These are phyloP conservation scores for Ogataea paradorogensis DNA, from an alignment of 805 yeast genomes.

Conservation along the genomic window DNA sequence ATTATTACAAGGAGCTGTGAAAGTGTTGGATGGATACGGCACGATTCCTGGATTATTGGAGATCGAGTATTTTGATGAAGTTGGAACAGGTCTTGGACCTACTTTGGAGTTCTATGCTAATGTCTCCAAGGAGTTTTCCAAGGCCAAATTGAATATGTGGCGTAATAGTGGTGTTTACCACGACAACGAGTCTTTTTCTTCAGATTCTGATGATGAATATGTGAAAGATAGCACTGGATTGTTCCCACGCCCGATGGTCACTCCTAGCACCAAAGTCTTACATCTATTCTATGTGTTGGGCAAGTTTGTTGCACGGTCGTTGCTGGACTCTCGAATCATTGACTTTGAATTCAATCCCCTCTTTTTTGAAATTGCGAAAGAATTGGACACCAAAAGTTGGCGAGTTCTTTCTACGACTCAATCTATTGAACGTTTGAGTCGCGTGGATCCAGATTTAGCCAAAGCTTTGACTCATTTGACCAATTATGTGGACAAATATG, in stretches of 20 bases:
- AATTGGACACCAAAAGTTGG: slow-evolving; percentile 17
- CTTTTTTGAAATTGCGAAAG: slow-evolving; percentile 62
- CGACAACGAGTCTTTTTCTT: slow-evolving; percentile 1
- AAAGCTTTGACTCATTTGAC: slow-evolving; percentile 53
- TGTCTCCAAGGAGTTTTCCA: slow-evolving; percentile 72
- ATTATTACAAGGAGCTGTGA: slow-evolving; percentile 72
- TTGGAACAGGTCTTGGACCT: slow-evolving; percentile 96
- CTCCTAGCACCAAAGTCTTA: slow-evolving; percentile 36
- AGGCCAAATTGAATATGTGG: slow-evolving; percentile 65
- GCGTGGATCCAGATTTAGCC: slow-evolving; percentile 58
- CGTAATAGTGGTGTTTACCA: slow-evolving; percentile 37
- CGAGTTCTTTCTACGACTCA: slow-evolving; percentile 14
- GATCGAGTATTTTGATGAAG: slow-evolving; percentile 85
- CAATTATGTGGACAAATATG: slow-evolving; percentile 36
- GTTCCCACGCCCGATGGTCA: slow-evolving; percentile 63
- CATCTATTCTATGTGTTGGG: slow-evolving; percentile 69
- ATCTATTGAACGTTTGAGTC: slow-evolving; percentile 38
- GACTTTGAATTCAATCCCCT: slow-evolving; percentile 75
- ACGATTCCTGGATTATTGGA: slow-evolving; percentile 79
- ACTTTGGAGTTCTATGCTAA: slow-evolving; percentile 87
- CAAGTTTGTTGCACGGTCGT: slow-evolving; percentile 78
- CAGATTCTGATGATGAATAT: slow-evolving; percentile 9
- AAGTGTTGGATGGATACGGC: slow-evolving; percentile 73
- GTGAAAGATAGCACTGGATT: slow-evolving; percentile 45
- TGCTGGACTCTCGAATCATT: slow-evolving; percentile 82